A percentile compares a stretch with the other conserved stretches of the same genome.
Conservation (phyloP, 371 early-diverging fungal species). For the Synchytrium microbalum region DNA sequence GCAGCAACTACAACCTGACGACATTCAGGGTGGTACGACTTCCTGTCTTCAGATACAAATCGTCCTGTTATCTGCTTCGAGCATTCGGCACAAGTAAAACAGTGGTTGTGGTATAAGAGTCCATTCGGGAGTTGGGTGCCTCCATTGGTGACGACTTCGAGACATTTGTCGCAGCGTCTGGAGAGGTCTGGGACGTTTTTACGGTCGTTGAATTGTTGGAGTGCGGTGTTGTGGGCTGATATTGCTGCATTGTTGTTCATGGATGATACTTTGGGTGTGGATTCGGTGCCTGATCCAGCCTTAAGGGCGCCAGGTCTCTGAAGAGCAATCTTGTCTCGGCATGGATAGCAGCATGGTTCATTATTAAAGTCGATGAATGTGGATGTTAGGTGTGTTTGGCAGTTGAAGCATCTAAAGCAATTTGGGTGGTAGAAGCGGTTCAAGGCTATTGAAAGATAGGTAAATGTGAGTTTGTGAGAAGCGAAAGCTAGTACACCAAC, state of each 20-base stretch:
- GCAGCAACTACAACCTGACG: neutral
- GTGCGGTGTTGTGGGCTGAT: too few species aligned
- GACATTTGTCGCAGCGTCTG: neutral
- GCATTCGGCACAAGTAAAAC: neutral
- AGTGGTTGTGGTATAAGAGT: neutral
- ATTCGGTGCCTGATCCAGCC: neutral
- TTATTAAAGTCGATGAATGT: neutral
- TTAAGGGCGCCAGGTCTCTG: neutral
- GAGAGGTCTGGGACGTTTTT: neutral
- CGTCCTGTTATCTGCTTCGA: neutral
- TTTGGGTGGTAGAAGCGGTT: neutral
- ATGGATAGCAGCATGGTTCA: neutral
- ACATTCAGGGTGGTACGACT: neutral
- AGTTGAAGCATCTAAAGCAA: neutral
- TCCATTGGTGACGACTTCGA: neutral
- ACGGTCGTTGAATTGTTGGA: neutral
- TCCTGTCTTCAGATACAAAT: neutral
- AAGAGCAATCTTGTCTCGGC: neutral
- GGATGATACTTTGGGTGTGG: neutral
- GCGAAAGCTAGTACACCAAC: too few species aligned
- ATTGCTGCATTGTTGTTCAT: too few species aligned
- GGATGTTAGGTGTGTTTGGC: neutral
- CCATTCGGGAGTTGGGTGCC: neutral
- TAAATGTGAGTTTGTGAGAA: too few species aligned
- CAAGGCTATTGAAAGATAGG: too few species aligned